Base-by-base conservation (phyloP, 768 basidiomycete genomes). In the Peribolospora kevripleyi region DNA sequence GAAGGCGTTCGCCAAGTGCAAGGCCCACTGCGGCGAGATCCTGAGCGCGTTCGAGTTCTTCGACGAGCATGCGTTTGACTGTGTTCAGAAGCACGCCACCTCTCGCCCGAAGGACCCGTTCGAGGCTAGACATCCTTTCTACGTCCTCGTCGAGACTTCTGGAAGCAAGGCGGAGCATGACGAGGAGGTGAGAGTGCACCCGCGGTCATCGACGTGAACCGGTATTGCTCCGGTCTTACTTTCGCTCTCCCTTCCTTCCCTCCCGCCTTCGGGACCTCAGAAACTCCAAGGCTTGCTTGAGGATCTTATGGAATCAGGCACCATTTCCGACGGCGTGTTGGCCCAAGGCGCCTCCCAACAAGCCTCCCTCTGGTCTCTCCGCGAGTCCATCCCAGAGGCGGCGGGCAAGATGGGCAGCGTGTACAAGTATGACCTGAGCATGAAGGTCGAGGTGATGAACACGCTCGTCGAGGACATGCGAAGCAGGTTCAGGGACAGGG, bases 31-130 rank as follows among this genome's bases (percentile, higher is more conserved):
- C 6, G 87, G 87, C 8, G 91, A 98, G 70, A 90, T 97, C 58
- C 76, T 98, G 39, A 90, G 86, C 6, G 91, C 93, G 0, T 97
- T 97, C 68, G 91, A 98, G 68, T 97, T 82, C 68, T 84, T 90
- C 51, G 91, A 98, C 65, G 75, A 83, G 53, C 79, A 79, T 9
- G 76, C 82, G 1, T 85, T 85, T 65, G 77, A 88, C 52, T 71
- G 90, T 55, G 80, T 80, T 40, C 61, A 64, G 36, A 56, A 61
- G 50, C 65, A 65, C 52, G 7, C 38, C 25, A 55, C 36, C 3
- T 81, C 83, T 0, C 80, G 85, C 59, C 81, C 82, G 25, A 76
- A 81, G 52, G 80, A 80, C 9, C 72, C 91, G 42, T 74, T 75
- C 52, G 75, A 81, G 51, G 79, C 81, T 53, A 78, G 86, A 38